Evolutionary conservation across 2,329 filamentous ascomycete genomes (phyloP), one percentile per base, ranked within the genome.

Genomic region (Penicillium sp.): DNA sequence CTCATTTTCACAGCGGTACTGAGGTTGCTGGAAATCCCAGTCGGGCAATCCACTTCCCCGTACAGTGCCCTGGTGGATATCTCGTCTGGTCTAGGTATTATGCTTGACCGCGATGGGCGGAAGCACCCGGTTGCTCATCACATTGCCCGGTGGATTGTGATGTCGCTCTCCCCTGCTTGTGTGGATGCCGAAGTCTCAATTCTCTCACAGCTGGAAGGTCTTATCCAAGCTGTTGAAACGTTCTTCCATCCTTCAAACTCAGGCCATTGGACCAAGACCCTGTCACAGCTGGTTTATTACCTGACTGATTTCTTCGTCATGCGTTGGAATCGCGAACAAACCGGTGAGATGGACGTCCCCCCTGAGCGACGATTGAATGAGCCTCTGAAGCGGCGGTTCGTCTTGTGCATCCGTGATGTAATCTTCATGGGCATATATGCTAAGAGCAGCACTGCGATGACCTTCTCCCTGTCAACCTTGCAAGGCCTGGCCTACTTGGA

Each of bases 161-260:
- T 93, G 84, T 97, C 92, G 0, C 73, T 99, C 38, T 97, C 94
- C 1, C 93, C 94, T 1, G 80, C 86, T 44, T 94, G 90, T 66
- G 77, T 95, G 46, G 84, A 89, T 40, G 80, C 85, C n/a, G 81
- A 87, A 31, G 87, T 87, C 52, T 97, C 92, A 1, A 85, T 96
- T 41, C 75, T 99, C 65, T 85, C 88, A 34, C 90, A 89, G 61
- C 82, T 99, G 6, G 93, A 99, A 72, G 93, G 90, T 0, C 80
- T 99, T 50, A 89, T 99, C 63, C 89, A 97, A 72, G 94, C 92
- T 3, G 88, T 97, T 45, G 94, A 99, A 72, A 99, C 94, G 0
- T 99, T 99, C 74, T 99, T 97, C 79, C 94, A 99, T 67, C 94
- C 94, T 2, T 99, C 94, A 3, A 99, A 99, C 72, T 90, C 93